These are phyloP conservation scores for Diaporthe helianthi DNA, from an alignment of 2,329 filamentous ascomycete species.

Conservation along the genomic window DNA sequence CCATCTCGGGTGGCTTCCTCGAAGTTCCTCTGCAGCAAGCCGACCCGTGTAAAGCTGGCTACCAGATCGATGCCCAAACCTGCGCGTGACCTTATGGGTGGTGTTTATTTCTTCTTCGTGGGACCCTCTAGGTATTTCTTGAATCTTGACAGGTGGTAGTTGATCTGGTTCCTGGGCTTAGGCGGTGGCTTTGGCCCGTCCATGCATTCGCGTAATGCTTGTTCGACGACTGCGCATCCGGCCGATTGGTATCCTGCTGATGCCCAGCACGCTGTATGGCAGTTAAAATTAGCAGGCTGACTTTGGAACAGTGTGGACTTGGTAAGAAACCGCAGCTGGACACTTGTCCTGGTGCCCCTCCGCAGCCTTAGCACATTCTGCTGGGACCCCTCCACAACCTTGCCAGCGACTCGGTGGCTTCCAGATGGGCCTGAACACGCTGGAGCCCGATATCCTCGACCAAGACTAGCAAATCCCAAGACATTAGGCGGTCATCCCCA, in stretches of 20 bases:
- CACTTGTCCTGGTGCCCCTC: not conserved
- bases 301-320: not conserved
- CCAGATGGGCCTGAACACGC: not conserved
- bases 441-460: not conserved
- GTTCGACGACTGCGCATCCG: slow-evolving; percentile 66
- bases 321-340: not conserved
- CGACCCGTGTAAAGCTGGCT: not conserved
- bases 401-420: not conserved
- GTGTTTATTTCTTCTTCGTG: slow-evolving; percentile 56
- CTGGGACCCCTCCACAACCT: not conserved
- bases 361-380: not conserved
- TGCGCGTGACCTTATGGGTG: not conserved
- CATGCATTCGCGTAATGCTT: slow-evolving; percentile 74
- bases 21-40: not conserved
- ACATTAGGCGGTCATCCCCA: not conserved
- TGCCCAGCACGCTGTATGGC: slow-evolving; percentile 77
- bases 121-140: slow-evolving; percentile 69
- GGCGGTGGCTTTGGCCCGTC: slow-evolving; percentile 69
- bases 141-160: slow-evolving; percentile 87
- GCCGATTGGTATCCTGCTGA: slow-evolving; percentile 73
- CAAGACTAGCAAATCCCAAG: not conserved
- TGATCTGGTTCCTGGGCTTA: slow-evolving; percentile 76
- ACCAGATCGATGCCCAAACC: not conserved
- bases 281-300: slow-evolving; percentile 20
- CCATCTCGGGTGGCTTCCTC: not conserved